Base-by-base conservation (phyloP, 2,329 filamentous ascomycete genomes). In the Alternaria angustiovoidea region DNA sequence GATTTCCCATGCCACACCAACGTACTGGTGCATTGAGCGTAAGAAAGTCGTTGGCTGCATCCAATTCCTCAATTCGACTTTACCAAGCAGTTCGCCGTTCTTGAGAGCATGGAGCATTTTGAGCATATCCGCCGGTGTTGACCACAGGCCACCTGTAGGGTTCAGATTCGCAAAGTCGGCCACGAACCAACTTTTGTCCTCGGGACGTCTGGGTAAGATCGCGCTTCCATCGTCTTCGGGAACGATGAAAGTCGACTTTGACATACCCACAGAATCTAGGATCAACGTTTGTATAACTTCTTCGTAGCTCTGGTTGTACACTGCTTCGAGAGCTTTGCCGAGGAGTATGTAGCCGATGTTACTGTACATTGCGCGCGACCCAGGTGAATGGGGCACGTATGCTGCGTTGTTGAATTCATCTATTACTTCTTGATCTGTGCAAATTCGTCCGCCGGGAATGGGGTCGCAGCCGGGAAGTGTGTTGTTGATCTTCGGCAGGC, bases 1-100 rank as follows among this genome's bases (percentile, higher is more conserved):
- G 6, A 74, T 73, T 28, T 74, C 72, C 72, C 71, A 75, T 5
- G 71, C 69, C 9, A 67, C 66, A 5, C 71, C 71, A 16, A 73
- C 67, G 7, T 64, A 57, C 51, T 74, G 72, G 4, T 69, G 57
- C 1, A 68, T 38, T 1, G 69, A 71, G 11, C 64, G 63, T 16
- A 69, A 24, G 2, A 70, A 53, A 4, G 65, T 59, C 4, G 56
- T 63, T 0, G 72, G 72, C 16, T 75, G 64, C 24, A 75, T 51
- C 72, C 70, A 75, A 5, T 51, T 54, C 1, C 70, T 64, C 4
- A 68, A 66, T 18, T 59, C 46, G 4, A 56, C 53, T 24, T 64
- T 58, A 7, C 55, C 51, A 18, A 73, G 67, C 1, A 72, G 49
- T 16, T 66, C 46, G 28, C 66, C 28, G 3, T 65, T 56, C 5